Evolutionary conservation across 108 stramenopile genomes (phyloP), one percentile per base, ranked within the genome.

Genomic region (Nitzschia sp.): DNA sequence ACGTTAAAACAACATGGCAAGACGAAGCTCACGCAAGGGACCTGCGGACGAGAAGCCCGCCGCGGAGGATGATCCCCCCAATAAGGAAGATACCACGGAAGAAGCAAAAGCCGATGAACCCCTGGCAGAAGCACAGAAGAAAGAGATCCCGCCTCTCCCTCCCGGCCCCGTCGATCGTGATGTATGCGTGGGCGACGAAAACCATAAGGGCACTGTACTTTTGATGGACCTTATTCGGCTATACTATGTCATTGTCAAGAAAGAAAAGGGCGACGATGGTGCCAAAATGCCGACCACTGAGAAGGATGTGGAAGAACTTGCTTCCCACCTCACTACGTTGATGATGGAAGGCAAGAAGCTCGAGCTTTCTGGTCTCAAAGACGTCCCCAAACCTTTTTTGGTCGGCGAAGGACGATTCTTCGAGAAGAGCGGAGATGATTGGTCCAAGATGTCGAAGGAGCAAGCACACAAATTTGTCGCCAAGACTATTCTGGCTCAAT

Each of bases 381-480:
- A 77, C 36, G 81, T 82, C 6, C 81, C 81, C 26, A 66, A 32
- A 9, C 70, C 81, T 16, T 82, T 77, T 56, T 45, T 82, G 26
- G 61, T 46, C 25, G 67, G 67, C 17, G 29, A 41, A 21, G 81
- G 81, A 11, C 53, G 67, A 3, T 74, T 73, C 47, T 69, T 76
- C 25, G 62, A 66, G 45, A 64, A 54, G 25, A 29, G 31, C 0
- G 63, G 50, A 25, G 29, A 38, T 1, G 34, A 29, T 5, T 61
- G 31, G 46, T 66, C 21, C 2, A 1, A 33, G 19, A 45, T 80
- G 0, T 48, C 48, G 21, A 25, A 53, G 15, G 71, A 75, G n/a
- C 36, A 72, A 5, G 68, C 45, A 1, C 25, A 29, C 5, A 38
- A 50, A 25, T 54, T 44, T 16, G 36, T 77, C 15, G 58, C 21